These are phyloP conservation scores for Colletotrichum chlorophyti DNA, from an alignment of 2,329 filamentous ascomycete genomes.

Conservation along the genomic window DNA sequence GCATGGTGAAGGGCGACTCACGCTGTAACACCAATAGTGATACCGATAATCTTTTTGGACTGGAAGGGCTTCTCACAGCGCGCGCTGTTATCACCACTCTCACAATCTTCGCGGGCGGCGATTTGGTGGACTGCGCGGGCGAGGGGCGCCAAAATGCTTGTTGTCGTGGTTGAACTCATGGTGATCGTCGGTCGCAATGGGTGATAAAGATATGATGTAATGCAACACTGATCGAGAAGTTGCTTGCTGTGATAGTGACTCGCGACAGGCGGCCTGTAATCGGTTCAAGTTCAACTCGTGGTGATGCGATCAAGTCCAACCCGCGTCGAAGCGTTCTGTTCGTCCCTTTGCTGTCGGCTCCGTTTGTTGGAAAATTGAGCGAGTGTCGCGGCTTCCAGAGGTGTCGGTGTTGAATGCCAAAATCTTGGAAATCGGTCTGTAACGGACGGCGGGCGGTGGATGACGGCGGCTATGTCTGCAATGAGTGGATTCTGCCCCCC, in stretches of 20 bases:
- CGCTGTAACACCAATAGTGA: constrained; percentile 20
- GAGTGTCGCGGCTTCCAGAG: constrained; percentile 3
- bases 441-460: background rate
- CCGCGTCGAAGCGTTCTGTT: no score
- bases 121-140: background rate
- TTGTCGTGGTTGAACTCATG: background rate
- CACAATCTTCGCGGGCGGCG: constrained; percentile 14
- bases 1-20: background rate
- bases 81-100: background rate
- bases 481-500: constrained; percentile 25
- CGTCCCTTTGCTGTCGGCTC: background rate
- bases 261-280: background rate
- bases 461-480: constrained; percentile 2
- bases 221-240: background rate
- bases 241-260: background rate
- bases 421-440: no score
- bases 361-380: background rate
- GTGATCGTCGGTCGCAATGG: no score
- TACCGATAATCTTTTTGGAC: constrained; percentile 19
- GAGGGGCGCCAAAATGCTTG: constrained; percentile 14
- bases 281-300: background rate
- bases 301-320: no score
- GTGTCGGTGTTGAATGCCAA: no score
- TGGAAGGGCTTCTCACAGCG: constrained; percentile 21
- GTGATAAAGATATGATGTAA: constrained; percentile 11